Base-by-base conservation (phyloP, 2,329 filamentous ascomycete species). In the Pyricularia sp. region DNA sequence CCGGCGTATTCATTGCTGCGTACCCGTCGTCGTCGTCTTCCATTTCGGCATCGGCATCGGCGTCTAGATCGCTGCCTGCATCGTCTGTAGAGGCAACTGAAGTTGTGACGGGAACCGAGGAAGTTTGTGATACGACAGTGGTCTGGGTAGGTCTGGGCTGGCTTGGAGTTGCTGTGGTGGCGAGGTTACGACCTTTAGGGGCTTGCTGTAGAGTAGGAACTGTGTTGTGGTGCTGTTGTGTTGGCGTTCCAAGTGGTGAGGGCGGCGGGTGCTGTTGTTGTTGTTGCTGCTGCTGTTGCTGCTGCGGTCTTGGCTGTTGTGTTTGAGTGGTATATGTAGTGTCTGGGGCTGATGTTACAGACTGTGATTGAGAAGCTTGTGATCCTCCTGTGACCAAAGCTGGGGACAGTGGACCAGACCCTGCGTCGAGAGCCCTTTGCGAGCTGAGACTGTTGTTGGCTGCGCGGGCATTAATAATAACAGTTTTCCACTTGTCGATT, bases 401-500 rank as follows among this genome's bases (percentile, higher is more conserved):
- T 10, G 69, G 69, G 26, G 69, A 68, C 7, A 66, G 25, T 30
- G 50, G 66, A n/a, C 25, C 67, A 0, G 71, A 59, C 0, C 70
- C 30, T 66, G 80, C 79, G 23, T 83, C 81, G 14, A 89, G 75
- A 2, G 83, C 72, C 64, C 80, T 81, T 71, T 89, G 87, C 2
- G 81, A 79, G 66, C 77, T 77, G 78, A 88, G 81, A 14, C 58
- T 61, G 20, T 71, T 72, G n/a, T 73, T 73, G 3, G 78, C 76
- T 4, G 78, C 78, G 59, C 85, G 81, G 2, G 82, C 79, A 6
- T 85, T 82, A n/a, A 81, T 78, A 14, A 90, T 84, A 20, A 89
- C 85, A 4, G 78, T 80, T 77, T 88, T 90, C 88, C 88, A 90
- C 33, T 86, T 81, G 63, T 85, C 83, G 69, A 90, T 88, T 2